A percentile compares a stretch with the other conserved stretches of the same genome.
Conservation (phyloP, 768 basidiomycete species). For the Lactarius vividus region DNA sequence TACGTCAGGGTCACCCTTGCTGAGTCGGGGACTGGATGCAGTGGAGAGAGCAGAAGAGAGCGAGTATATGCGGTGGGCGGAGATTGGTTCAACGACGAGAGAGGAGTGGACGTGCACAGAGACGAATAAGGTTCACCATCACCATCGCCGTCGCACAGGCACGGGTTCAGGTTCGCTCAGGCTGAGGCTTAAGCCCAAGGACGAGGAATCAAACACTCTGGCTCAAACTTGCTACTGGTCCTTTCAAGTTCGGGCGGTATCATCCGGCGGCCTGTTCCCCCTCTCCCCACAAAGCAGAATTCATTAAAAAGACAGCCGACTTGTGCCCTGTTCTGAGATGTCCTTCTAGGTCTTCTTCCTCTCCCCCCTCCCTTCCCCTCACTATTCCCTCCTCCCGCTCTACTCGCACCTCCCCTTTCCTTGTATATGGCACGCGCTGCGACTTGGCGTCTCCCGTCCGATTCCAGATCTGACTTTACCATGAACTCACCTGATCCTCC, state of each 20-base stretch:
- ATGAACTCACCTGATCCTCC: slow-evolving; percentile 32
- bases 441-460: slow-evolving; percentile 27
- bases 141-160: neutral
- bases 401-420: neutral
- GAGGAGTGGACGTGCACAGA: neutral
- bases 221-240: neutral
- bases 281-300: slow-evolving; percentile 14
- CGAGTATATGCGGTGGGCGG: slow-evolving; percentile 43
- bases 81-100: slow-evolving; percentile 36
- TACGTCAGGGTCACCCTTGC: slow-evolving; percentile 26
- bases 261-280: slow-evolving; percentile 9
- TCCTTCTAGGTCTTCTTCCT: slow-evolving; percentile 20
- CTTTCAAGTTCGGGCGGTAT: neutral
- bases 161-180: slow-evolving; percentile 4
- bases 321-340: slow-evolving; percentile 14
- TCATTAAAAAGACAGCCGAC: slow-evolving; percentile 30
- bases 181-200: neutral
- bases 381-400: slow-evolving; percentile 18
- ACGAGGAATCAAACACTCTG: neutral
- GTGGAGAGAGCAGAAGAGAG: slow-evolving; percentile 31
- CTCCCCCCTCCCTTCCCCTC: slow-evolving; percentile 8
- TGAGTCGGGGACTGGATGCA: neutral
- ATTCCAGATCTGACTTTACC: slow-evolving; percentile 28
- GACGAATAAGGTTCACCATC: neutral
- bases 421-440: slow-evolving; percentile 24